Evolutionary conservation across 371 early-diverging fungal genomes (phyloP).

Genomic region (Neoconidiobolus thromboides): DNA sequence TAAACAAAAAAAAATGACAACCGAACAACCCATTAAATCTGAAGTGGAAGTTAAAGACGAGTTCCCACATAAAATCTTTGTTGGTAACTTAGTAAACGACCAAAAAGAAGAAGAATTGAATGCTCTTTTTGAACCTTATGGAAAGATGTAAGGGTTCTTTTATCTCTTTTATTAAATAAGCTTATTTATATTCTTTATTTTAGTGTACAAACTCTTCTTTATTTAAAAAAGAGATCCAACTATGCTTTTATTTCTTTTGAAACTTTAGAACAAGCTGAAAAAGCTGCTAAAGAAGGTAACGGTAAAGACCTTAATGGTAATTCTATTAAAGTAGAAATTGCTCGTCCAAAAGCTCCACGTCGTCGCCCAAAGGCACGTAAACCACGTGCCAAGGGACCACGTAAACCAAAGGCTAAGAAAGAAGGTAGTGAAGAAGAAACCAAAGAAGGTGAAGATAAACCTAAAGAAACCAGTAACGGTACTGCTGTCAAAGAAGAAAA

Average conservation of each 20-base stretch:
- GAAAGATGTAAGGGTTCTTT: conserved; percentile 39
- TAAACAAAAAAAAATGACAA: not conserved
- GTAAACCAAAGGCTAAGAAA: not conserved
- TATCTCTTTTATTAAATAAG: not conserved
- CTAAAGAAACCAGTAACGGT: not conserved
- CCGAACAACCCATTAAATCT: not conserved
- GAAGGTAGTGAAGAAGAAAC: not conserved
- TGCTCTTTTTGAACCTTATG: conserved; percentile 48
- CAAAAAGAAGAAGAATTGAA: conserved; percentile 57
- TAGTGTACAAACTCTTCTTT: conserved; percentile 54
- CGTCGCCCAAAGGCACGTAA: not conserved
- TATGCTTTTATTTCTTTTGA: conserved; percentile 84
- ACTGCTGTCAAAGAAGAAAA: not conserved
- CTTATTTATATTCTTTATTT: conserved; percentile 14
- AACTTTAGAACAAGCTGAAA: conserved; percentile 43
- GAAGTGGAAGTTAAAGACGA: conserved; percentile 19
- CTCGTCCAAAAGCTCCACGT: conserved; percentile 32
- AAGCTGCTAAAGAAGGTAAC: conserved; percentile 48
- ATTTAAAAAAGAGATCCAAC: conserved; percentile 56
- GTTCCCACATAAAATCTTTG: conserved; percentile 61
- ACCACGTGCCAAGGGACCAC: not conserved
- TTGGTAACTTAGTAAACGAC: conserved; percentile 81
- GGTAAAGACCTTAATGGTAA: conserved; percentile 58
- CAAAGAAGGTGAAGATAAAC: not conserved
- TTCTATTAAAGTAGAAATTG: conserved; percentile 70